Evolutionary conservation across 306 rosid genomes (phyloP), one percentile per base, ranked within the genome.

Genomic region (Cicer judaicum): DNA sequence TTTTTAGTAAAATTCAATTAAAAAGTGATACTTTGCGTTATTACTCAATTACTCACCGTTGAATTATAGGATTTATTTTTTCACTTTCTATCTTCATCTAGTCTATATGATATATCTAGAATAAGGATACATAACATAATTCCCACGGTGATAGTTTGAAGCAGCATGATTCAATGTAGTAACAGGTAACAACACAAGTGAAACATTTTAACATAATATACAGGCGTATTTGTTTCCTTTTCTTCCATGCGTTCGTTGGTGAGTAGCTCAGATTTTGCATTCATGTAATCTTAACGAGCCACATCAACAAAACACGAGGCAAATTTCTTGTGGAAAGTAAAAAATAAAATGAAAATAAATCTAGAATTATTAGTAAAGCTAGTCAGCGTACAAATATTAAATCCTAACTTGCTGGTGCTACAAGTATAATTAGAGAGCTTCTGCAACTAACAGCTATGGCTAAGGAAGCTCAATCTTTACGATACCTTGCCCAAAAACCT

Each of bases 401-500:
- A 76, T 83, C 77, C 82, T 84, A 75, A 68, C 63, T 67, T 70
- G 82, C 50, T 34, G 48, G 69, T 64, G 68, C 53, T 29, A 68
- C 83, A 59, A 50, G 75, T 66, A 77, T 72, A 69, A 80, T 64
- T 15, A 62, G 68, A 70, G 46, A 79, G 64, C 59, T 42, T 47
- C 44, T 70, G 48, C 66, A 42, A 49, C 78, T 74, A 68, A 68
- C 54, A 38, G 65, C 48, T 38, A 72, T 7, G 53, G 49, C 67
- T 21, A 71, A 8, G 24, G 72, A 60, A 41, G 43, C 67, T 87
- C 85, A 85, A 64, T 82, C 87, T 78, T 76, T 79, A 12, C 83
- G 87, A 57, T 85, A 69, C 64, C 87, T 78, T 0, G 91, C 83
- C 94, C 91, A 89, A 64, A 89, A 87, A 16, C 91, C 86, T 80